Percentiles rank a stretch among this genome's conserved stretches.
Evolutionary conservation across 2,329 filamentous ascomycete genomes (phyloP).

Genomic region (Pseudocercospora vitis): DNA sequence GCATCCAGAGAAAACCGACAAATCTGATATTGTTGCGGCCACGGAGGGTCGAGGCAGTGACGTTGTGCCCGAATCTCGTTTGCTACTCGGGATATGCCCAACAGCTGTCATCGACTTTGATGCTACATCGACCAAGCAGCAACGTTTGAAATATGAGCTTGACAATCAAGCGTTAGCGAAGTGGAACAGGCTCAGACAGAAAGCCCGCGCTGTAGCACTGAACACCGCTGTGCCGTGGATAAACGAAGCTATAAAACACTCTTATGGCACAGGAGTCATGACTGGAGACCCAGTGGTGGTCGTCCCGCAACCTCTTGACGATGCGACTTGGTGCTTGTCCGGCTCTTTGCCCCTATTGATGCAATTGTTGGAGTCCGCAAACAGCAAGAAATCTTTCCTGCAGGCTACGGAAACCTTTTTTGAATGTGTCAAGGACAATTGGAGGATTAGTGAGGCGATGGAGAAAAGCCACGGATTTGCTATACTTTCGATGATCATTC

Average conservation of each 20-base stretch:
- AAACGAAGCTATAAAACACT: slow-evolving; percentile 80
- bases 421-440: slow-evolving; percentile 81
- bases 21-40: slow-evolving; percentile 85
- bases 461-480: slow-evolving; percentile 93
- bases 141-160: slow-evolving; percentile 25
- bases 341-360: slow-evolving; percentile 84
- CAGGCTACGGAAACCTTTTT: slow-evolving; percentile 82
- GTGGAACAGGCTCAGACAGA: slow-evolving; percentile 67
- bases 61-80: slow-evolving; percentile 75
- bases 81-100: slow-evolving; percentile 81
- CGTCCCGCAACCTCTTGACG: slow-evolving; percentile 80
- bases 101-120: slow-evolving; percentile 78
- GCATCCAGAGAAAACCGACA: slow-evolving; percentile 84
- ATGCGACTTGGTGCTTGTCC: slow-evolving; percentile 89
- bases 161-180: slow-evolving; percentile 51
- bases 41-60: slow-evolving; percentile 82
- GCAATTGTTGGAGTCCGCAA: slow-evolving; percentile 77
- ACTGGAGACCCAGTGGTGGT: slow-evolving; percentile 80
- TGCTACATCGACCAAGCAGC: slow-evolving; percentile 17
- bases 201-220: slow-evolving; percentile 75
- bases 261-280: slow-evolving; percentile 78
- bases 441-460: slow-evolving; percentile 98
- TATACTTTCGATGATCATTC: slow-evolving; percentile 77
- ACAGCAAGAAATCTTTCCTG: slow-evolving; percentile 67
- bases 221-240: slow-evolving; percentile 86